A percentile compares a stretch with the other conserved stretches of the same genome.
These are phyloP conservation scores for Cryptococcus sp. DNA, from an alignment of 1,284 basidiomycete species.

Conservation along the genomic window DNA sequence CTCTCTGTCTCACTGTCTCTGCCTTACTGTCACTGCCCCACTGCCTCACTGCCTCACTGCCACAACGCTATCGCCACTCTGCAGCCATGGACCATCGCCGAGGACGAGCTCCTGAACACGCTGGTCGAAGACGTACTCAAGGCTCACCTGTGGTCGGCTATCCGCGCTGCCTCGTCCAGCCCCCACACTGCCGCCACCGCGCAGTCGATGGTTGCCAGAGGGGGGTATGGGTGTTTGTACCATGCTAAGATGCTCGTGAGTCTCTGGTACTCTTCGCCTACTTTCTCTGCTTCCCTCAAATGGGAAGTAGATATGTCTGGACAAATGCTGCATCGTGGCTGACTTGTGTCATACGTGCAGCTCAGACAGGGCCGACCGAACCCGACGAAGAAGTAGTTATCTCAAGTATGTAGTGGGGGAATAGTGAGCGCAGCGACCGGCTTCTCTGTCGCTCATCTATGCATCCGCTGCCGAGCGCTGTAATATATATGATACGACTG, in stretches of 20 bases:
- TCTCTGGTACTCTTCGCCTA: not conserved
- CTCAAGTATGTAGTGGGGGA: too few species aligned
- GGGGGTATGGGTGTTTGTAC: conserved; percentile 17
- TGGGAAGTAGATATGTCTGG: not conserved
- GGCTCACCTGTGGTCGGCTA: conserved; percentile 18
- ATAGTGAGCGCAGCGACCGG: too few species aligned
- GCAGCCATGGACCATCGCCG: conserved; percentile 19
- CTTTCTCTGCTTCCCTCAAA: not conserved
- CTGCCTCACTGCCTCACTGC: not conserved
- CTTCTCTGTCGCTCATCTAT: too few species aligned
- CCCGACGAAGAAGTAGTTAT: too few species aligned
- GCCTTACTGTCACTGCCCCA: not conserved
- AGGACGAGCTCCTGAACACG: conserved; percentile 14
- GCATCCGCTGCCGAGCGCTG: too few species aligned
- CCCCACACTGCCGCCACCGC: not conserved
- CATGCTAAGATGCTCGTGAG: conserved; percentile 24
- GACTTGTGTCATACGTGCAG: too few species aligned
- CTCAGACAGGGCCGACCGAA: too few species aligned
- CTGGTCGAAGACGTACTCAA: conserved; percentile 21
- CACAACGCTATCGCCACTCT: not conserved
- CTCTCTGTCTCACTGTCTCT: not conserved
- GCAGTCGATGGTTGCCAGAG: conserved; percentile 14
- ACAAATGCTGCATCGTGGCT: too few species aligned
- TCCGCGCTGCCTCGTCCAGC: conserved; percentile 5
- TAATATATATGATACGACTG: too few species aligned